Evolutionary conservation across 371 early-diverging fungal genomes (phyloP), one percentile per base, ranked within the genome.

Genomic region (Sporodiniella umbellata): DNA sequence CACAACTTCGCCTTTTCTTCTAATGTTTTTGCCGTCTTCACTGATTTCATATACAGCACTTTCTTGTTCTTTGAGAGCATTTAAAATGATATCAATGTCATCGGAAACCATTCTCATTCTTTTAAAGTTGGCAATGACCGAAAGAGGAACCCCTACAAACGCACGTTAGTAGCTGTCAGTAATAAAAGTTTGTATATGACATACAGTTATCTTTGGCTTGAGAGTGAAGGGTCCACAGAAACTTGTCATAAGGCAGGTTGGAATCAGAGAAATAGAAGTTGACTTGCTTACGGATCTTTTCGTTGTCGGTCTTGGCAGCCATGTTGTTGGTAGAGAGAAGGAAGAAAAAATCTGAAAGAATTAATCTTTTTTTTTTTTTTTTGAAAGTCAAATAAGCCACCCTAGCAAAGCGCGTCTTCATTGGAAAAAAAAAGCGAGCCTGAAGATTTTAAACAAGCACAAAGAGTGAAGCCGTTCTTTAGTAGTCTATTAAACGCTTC

Each of bases 261-360:
- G 82, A 74, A 54, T 90, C 89, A 62, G 84, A 76, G 55, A 90
- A 88, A 68, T 90, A 90, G 67, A 86, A 88, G 66, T 87, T 83
- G 53, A 90, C 81, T 65, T 90, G 90, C 56, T 80, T 76, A 23
- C 79, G 63, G 43, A 89, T 79, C 70, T 83, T 81, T 51, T 66
- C 62, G 45, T 75, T 70, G 5, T 57, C 48, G 33, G 58, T 57
- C 8, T 8, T 14, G 19, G 43, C 35, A 19, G 48, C 53, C 53
- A 58, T 58, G 44, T 1, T 43, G 11, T 18, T 17, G 19, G 14
- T 3, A 46, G n/a, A 46, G 12, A 33, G 2, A 33, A 46, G 23
- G 33, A 33, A 46, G 22, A 15, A 45, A 31, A 33, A 31, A 33
- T 4, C 19, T 28, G 18, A 12, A 46, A 46, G 24, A 42, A 7